Base-by-base conservation (phyloP, 768 basidiomycete genomes). In the Mycena indigotica region DNA sequence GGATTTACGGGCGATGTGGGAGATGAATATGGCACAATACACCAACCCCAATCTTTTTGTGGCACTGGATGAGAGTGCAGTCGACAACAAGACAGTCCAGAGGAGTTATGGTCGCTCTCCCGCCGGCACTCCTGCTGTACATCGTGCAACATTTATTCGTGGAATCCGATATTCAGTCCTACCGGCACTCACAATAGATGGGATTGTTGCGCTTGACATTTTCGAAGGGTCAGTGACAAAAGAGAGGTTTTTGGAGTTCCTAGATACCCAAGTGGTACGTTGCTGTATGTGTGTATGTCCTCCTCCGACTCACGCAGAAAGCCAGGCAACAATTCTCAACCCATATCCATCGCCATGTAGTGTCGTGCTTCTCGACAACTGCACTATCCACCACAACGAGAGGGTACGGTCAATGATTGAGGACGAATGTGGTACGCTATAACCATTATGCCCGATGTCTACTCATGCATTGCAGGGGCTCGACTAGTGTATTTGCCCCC, bases 281-380 rank as follows among this genome's bases (percentile, higher is more conserved):
- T 28, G 15, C 40, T 39, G 28, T 48, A 6, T 21, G 45, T 13
- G 21, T 53, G 49, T 23, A 25, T n/a, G 41, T 32, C 29, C 29
- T 40, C 25, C 15, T n/a, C 50, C 17, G 19, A 8, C 2, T 24
- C 25, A 23, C n/a, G n/a, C n/a, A n/a, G n/a, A n/a, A n/a, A n/a
- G n/a, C n/a, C n/a, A 69, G 68, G 65, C 63, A 25, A 66, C 68
- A 12, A 53, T 64, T 16, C 56, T 73, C 41, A 72, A 67, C 28
- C 75, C 74, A 28, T 78, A 67, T 61, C 76, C 75, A 3, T 65
- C 61, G 1, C 64, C 62, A 1, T 53, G 64, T 4, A 78, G 77
- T 57, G 68, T 77, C 12, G 62, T 77, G 17, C 66, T 79, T 1
- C 59, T 78, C 23, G 73, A 79, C 60, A 79, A 78, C 58, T 77